Base-by-base conservation (phyloP, 2,329 filamentous ascomycete genomes). In the Diplodia scrobiculata region DNA sequence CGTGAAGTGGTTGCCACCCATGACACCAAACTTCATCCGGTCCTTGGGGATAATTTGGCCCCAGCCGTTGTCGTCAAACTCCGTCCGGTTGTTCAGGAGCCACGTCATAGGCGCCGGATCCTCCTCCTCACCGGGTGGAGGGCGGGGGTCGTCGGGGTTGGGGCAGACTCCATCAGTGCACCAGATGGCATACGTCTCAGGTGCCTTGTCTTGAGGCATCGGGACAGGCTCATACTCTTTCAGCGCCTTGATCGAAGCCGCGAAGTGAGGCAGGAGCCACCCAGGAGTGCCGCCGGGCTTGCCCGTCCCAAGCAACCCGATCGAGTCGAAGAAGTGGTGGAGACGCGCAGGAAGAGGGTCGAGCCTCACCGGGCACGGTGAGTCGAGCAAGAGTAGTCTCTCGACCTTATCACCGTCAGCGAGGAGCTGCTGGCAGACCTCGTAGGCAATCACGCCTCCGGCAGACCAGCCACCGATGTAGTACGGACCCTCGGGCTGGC, bases 231-330 rank as follows among this genome's bases (percentile, higher is more conserved):
- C 84, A 77, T 92, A 92, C 73, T 85, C 86, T 71, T 87, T 88
- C 34, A 92, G 80, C 17, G 88, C 88, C 59, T 83, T 82, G 65
- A 92, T 87, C 21, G 87, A 87, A 25, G 88, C 86, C 0, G 86
- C 83, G 75, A 92, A 92, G 77, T 92, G 90, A 66, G 87, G 87
- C 1, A 90, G 83, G 17, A 92, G 83, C 89, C 89, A 92, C n/a
- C 83, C 79, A 0, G 89, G 89, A 47, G 89, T 85, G 75, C 87
- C 88, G 70, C 72, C 80, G 70, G 76, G 80, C 76, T 82, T 82
- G 32, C 83, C 80, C 60, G 87, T 87, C 25, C 89, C 89, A 29
- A 91, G 84, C 1, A 92, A 84, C 65, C 89, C 89, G 64, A 91
- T 89, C 55, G 84, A 82, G 64, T 88, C 88, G 72, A 91, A 91